These are phyloP conservation scores for Hyaloscypha finlandica DNA, from an alignment of 495 filamentous ascomycete species.

Conservation along the genomic window DNA sequence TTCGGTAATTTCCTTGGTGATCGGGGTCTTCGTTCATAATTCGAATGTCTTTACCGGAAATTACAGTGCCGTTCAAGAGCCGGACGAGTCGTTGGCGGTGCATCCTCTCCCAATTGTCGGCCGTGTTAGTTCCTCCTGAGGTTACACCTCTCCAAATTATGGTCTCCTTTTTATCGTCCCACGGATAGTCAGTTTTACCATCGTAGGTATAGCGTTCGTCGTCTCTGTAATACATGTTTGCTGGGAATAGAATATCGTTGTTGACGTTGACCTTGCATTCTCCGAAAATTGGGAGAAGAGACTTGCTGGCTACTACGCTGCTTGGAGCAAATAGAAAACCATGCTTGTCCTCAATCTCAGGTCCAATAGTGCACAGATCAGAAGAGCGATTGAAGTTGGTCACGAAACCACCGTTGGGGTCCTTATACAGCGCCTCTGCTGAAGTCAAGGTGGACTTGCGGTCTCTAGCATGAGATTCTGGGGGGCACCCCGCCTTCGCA, in stretches of 20 bases:
- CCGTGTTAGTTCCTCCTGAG: constrained; percentile 62
- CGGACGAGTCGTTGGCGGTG: constrained; percentile 73
- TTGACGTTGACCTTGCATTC: constrained; percentile 77
- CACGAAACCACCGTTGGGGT: constrained; percentile 51
- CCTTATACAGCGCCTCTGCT: constrained; percentile 42
- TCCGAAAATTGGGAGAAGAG: constrained; percentile 71
- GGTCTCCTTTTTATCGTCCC: constrained; percentile 56
- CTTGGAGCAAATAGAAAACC: constrained; percentile 71
- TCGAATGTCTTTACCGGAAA: constrained; percentile 44
- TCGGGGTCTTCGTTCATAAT: constrained; percentile 40
- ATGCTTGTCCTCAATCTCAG: constrained; percentile 58
- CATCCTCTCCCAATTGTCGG: constrained; percentile 64
- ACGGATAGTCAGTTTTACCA: constrained; percentile 48
- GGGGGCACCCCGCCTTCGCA: constrained; percentile 60
- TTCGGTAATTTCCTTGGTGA: constrained; percentile 32
- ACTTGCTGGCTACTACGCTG: constrained; percentile 51
- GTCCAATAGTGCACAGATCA: constrained; percentile 60
- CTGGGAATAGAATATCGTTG: constrained; percentile 78
- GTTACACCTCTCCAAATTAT: constrained; percentile 72
- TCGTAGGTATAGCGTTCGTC: constrained; percentile 64
- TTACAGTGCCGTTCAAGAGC: constrained; percentile 66
- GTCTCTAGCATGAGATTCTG: constrained; percentile 56
- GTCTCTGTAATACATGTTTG: constrained; percentile 72
- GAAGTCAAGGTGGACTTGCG: constrained; percentile 35
- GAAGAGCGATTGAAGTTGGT: constrained; percentile 66